Conservation (phyloP, 2,329 filamentous ascomycete genomes). For the Pseudopyrenochaeta lycopersici region DNA sequence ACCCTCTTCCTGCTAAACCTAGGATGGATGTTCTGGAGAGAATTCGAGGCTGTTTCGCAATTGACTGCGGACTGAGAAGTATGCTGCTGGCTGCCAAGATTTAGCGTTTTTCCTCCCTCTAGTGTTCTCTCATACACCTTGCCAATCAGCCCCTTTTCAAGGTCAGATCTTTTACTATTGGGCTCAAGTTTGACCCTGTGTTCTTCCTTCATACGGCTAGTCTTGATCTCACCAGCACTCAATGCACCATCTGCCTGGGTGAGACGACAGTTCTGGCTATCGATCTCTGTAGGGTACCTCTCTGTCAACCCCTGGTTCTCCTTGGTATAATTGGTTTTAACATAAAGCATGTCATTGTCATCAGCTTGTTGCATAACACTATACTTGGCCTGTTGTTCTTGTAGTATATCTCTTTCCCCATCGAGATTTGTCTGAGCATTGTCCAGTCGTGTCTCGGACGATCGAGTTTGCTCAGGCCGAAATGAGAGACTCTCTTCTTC, state of each 20-base stretch:
- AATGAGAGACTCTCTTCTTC: constrained; percentile 19
- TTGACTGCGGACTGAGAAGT: background rate
- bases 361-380: constrained; percentile 7
- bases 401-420: constrained; percentile 18
- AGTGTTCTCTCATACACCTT: constrained; percentile 2
- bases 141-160: constrained; percentile 1
- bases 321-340: constrained; percentile 2
- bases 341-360: constrained; percentile 11
- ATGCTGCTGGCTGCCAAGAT: background rate
- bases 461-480: constrained; percentile 14
- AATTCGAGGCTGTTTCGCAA: background rate
- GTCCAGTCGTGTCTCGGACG: constrained; percentile 12
- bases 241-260: constrained; percentile 13
- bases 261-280: constrained; percentile 16
- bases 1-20: constrained; percentile 28
- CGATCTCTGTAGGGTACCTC: constrained; percentile 9
- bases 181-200: constrained; percentile 20
- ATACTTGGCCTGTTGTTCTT: constrained; percentile 15
- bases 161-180: constrained; percentile 16
- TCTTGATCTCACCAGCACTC: constrained; percentile 24
- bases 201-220: constrained; percentile 15
- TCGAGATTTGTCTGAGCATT: constrained; percentile 9
- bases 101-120: background rate
- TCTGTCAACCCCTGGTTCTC: constrained; percentile 5
- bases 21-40: constrained; percentile 1